phyloP scores from a whole-genome alignment of 306 rosid species.

The Malus asiatica region DNA sequence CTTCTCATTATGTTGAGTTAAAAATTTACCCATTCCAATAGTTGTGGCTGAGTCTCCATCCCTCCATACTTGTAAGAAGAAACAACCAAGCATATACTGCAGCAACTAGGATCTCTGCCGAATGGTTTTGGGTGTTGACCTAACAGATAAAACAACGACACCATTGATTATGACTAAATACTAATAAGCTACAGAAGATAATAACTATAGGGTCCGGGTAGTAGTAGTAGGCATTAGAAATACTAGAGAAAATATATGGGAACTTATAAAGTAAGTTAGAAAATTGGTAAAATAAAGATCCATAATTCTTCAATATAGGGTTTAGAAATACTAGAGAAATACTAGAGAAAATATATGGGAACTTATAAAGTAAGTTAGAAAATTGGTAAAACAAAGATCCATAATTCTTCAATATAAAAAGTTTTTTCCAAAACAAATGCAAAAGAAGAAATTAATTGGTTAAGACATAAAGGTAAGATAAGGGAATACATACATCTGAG shows the following conservation, averaged over 20 bases:
- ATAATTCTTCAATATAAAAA: neutral
- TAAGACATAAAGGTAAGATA: neutral
- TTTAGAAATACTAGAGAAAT: neutral
- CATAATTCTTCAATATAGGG: neutral
- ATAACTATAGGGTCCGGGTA: neutral
- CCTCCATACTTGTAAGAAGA: slow-evolving; percentile 22
- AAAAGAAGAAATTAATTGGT: neutral
- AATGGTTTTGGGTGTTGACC: slow-evolving; percentile 11
- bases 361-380: neutral
- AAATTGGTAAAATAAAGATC: neutral
- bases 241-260: neutral
- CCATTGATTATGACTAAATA: neutral
- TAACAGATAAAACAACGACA: neutral
- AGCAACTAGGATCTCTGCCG: slow-evolving; percentile 11
- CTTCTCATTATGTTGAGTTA: neutral
- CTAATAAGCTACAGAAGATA: neutral
- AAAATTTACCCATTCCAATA: slow-evolving; percentile 28
- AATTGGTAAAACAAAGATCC: neutral
- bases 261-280: neutral
- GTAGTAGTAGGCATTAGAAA: neutral
- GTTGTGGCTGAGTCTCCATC: slow-evolving; percentile 18
- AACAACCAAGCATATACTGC: slow-evolving; percentile 34
- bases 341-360: neutral
- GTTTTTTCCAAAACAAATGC: neutral
- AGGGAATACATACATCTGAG: slow-evolving; percentile 8